Evolutionary conservation across 176 grass and related monocot species (phyloP).

Genomic region (Chrysopogon serrulatus): DNA sequence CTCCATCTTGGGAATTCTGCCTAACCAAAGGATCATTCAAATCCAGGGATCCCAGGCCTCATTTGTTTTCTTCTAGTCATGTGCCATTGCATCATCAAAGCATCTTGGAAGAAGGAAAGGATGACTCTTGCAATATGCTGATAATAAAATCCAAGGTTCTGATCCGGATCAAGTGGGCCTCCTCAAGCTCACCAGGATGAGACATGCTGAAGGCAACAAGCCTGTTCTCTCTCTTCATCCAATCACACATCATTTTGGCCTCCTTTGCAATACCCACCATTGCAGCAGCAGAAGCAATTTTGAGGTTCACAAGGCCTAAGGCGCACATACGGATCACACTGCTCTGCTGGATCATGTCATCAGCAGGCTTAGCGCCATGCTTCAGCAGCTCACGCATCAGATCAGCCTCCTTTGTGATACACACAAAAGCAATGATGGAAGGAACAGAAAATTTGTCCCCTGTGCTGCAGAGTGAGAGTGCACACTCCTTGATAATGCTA

Average conservation of each 20-base stretch:
- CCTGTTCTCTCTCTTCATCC: not conserved
- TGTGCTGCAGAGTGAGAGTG: not conserved
- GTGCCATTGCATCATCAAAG: not conserved
- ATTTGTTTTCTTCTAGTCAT: not conserved
- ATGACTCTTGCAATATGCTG: not conserved
- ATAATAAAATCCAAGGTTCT: not conserved
- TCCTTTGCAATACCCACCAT: not conserved
- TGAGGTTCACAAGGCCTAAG: not conserved
- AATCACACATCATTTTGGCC: not conserved
- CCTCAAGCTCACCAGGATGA: not conserved
- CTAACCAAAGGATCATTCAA: too few relatives aligned
- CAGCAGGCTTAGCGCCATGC: not conserved
- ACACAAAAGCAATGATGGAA: slow-evolving; percentile 1
- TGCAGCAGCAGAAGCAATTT: not conserved
- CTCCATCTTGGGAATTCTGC: too few relatives aligned
- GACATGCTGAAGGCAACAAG: not conserved
- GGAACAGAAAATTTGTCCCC: not conserved
- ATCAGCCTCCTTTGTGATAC: not conserved
- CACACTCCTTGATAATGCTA: not conserved
- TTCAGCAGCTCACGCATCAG: not conserved
- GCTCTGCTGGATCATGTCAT: slow-evolving; percentile 12
- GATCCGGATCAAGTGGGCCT: not conserved
- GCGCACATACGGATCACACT: not conserved
- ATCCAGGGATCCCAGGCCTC: not conserved
- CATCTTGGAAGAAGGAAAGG: not conserved